Percentiles rank a stretch among this genome's conserved stretches.
phyloP scores from a whole-genome alignment of 2,329 filamentous ascomycete genomes.

The Lomentospora prolificans region DNA sequence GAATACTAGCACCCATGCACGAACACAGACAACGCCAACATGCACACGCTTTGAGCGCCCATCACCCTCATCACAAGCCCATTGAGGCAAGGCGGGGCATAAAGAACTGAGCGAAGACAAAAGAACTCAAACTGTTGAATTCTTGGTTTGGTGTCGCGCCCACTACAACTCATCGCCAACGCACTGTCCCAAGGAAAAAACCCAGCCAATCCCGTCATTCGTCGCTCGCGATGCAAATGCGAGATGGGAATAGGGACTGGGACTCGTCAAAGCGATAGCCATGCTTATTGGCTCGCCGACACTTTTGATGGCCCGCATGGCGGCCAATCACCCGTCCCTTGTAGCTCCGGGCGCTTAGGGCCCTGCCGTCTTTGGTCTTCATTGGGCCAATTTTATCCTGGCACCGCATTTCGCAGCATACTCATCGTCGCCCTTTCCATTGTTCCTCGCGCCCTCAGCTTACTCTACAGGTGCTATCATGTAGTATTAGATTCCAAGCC shows the following conservation, averaged over 20 bases:
- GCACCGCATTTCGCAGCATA: conserved; percentile 5
- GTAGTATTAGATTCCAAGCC: background rate
- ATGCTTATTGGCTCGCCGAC: conserved; percentile 3
- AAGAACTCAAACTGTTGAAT: no score
- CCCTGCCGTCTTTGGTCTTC: background rate
- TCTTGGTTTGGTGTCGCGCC: no score
- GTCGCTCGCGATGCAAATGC: background rate
- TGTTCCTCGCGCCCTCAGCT: background rate
- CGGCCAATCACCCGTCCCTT: conserved; percentile 8
- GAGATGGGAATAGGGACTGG: background rate
- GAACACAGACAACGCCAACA: no score
- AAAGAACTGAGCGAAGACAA: no score
- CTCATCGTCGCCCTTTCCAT: background rate
- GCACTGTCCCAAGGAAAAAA: no score
- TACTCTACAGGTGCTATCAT: background rate
- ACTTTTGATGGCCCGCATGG: background rate
- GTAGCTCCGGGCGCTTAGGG: conserved; percentile 5
- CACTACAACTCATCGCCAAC: no score
- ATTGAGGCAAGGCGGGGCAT: no score
- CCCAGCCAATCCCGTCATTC: background rate
- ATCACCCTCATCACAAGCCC: no score
- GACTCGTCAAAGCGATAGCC: background rate
- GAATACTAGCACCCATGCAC: no score
- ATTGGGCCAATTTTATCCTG: conserved; percentile 1
- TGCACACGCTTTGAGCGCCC: no score